Evolutionary conservation across 2,329 filamentous ascomycete genomes (phyloP).

Genomic region (Incumbomyces delicatus): DNA sequence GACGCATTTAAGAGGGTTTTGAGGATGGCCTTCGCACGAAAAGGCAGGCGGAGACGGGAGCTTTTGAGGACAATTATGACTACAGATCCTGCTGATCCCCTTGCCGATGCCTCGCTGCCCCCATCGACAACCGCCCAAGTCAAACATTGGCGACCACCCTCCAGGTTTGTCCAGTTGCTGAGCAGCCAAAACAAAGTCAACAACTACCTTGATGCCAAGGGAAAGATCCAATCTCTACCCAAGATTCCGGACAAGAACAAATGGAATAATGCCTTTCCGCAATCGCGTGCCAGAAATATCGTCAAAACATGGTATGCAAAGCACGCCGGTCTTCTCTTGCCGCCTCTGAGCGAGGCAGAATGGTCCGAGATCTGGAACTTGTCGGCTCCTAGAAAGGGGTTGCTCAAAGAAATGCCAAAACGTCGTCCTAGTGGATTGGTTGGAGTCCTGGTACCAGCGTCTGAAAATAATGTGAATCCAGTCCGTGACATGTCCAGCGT

Average conservation of each 20-base stretch:
- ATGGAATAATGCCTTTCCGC: slow-evolving; percentile 27
- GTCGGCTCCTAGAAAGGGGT: slow-evolving; percentile 18
- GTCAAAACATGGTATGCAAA: slow-evolving; percentile 29
- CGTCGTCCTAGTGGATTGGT: slow-evolving; percentile 11
- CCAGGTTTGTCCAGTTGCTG: slow-evolving; percentile 25
- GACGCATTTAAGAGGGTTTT: slow-evolving; percentile 44
- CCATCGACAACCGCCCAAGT: no score
- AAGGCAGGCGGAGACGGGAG: slow-evolving; percentile 42
- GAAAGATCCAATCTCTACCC: slow-evolving; percentile 22
- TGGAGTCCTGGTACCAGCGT: slow-evolving; percentile 9
- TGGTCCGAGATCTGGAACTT: slow-evolving; percentile 27
- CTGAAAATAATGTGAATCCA: slow-evolving; percentile 1
- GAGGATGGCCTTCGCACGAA: slow-evolving; percentile 47
- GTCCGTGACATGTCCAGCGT: slow-evolving; percentile 8
- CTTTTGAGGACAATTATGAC: slow-evolving; percentile 32
- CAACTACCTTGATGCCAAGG: slow-evolving; percentile 19
- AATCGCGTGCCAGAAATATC: slow-evolving; percentile 26
- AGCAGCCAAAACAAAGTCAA: slow-evolving; percentile 27
- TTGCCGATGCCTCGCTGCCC: slow-evolving; percentile 11
- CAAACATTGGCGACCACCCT: slow-evolving; percentile 28
- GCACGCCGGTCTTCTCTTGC: slow-evolving; percentile 25
- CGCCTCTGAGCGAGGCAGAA: slow-evolving; percentile 31
- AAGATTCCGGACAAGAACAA: slow-evolving; percentile 27
- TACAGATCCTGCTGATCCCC: slow-evolving; percentile 14
- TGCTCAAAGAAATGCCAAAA: slow-evolving; percentile 23